These are phyloP conservation scores for Apostasia shenzhenica DNA, from an alignment of 106 monocot genomes.

Conservation along the genomic window DNA sequence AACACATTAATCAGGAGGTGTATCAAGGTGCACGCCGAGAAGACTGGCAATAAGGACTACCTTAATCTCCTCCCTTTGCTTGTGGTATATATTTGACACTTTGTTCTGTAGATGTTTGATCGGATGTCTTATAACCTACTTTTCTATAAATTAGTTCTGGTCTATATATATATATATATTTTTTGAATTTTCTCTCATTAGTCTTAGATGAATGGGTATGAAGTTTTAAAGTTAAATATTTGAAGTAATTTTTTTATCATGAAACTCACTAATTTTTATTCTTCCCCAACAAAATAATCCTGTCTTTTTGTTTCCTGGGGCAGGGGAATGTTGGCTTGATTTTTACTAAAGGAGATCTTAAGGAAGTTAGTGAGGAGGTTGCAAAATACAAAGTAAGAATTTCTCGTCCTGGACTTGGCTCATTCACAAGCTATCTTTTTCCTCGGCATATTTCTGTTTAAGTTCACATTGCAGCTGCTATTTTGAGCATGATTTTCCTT, in stretches of 20 bases:
- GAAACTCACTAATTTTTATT: neutral
- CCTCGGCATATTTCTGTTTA: too few species aligned
- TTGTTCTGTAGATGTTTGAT: neutral
- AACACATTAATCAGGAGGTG: conserved; percentile 87
- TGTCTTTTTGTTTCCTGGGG: neutral
- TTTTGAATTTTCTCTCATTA: neutral
- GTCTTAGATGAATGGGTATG: too few species aligned
- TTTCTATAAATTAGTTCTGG: neutral
- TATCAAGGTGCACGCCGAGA: conserved; percentile 72
- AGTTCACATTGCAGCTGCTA: too few species aligned
- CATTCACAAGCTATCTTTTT: too few species aligned
- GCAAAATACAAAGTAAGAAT: conserved; percentile 66
- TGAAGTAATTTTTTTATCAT: neutral
- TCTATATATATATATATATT: neutral
- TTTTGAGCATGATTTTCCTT: too few species aligned
- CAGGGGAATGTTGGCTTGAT: conserved; percentile 90
- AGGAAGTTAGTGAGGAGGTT: conserved; percentile 88
- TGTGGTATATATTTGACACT: conserved; percentile 25
- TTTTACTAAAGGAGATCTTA: conserved; percentile 87
- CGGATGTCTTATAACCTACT: neutral
- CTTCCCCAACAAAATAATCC: too few species aligned
- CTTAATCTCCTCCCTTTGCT: conserved; percentile 60
- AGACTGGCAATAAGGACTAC: conserved; percentile 47
- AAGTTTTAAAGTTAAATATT: neutral
- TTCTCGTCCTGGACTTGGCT: neutral